A percentile compares a stretch with the other conserved stretches of the same genome.
These are phyloP conservation scores for Colletotrichum echinochloae DNA, from an alignment of 2,329 filamentous ascomycete species.

Conservation along the genomic window DNA sequence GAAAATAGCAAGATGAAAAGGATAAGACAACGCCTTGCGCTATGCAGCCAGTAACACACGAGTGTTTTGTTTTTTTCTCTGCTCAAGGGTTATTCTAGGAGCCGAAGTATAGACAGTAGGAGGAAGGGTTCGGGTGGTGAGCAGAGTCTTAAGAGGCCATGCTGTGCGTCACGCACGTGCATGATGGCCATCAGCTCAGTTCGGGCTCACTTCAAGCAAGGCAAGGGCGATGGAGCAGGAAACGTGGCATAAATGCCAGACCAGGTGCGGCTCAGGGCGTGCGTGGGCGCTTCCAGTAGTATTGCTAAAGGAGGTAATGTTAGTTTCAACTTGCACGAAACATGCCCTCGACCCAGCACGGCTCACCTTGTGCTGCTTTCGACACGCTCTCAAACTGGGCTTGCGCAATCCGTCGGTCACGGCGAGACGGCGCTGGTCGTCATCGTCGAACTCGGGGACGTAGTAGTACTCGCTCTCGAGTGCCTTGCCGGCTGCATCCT, in stretches of 20 bases:
- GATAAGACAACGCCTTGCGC: constrained; percentile 38
- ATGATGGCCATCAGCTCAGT: background rate
- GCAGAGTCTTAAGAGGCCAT: constrained; percentile 8
- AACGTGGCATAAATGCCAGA: constrained; percentile 17
- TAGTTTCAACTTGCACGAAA: constrained; percentile 30
- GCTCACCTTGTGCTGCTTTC: constrained; percentile 96
- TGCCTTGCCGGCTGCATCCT: constrained; percentile 93
- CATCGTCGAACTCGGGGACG: constrained; percentile 85
- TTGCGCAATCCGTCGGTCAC: constrained; percentile 89
- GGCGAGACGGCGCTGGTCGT: constrained; percentile 81
- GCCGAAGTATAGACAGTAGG: constrained; percentile 37
- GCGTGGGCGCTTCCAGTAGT: constrained; percentile 75
- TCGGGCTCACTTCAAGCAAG: constrained; percentile 28
- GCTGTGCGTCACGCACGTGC: background rate
- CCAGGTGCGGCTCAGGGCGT: constrained; percentile 60
- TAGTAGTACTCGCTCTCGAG: constrained; percentile 99
- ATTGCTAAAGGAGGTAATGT: constrained; percentile 64
- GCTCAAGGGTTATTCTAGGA: constrained; percentile 25
- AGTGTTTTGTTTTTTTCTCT: constrained; percentile 19
- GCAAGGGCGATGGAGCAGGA: constrained; percentile 11
- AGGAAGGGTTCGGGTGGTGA: constrained; percentile 9
- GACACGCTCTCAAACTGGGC: constrained; percentile 87
- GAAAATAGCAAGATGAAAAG: background rate
- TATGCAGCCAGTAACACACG: constrained; percentile 39
- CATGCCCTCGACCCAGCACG: background rate